Evolutionary conservation across 352 stramenopile species (phyloP).

Genomic region (Phytophthora pini): DNA sequence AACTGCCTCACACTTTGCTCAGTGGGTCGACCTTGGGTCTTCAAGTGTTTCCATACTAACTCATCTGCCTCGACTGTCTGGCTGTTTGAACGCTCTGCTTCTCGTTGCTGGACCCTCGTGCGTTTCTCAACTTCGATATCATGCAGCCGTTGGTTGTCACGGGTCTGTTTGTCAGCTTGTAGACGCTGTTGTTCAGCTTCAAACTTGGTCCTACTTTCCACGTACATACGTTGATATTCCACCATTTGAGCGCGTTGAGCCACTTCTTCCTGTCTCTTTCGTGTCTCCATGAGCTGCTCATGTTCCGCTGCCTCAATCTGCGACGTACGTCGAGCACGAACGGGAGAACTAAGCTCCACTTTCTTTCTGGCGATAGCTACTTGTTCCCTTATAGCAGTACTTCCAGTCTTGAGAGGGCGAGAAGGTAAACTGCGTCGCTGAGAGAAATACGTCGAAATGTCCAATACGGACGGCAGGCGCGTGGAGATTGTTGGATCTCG

Average conservation of each 20-base stretch:
- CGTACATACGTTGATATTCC: conserved; percentile 30
- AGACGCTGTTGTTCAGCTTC: conserved; percentile 22
- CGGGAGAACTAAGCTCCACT: conserved; percentile 21
- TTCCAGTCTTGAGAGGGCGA: neutral
- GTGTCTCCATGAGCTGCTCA: conserved; percentile 11
- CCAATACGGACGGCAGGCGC: conserved; percentile 28
- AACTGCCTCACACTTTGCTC: conserved; percentile 17
- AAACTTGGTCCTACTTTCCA: conserved; percentile 22
- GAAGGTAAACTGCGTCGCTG: conserved; percentile 2
- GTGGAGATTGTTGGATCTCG: conserved; percentile 11
- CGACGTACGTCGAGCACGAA: conserved; percentile 7
- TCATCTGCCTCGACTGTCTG: conserved; percentile 1
- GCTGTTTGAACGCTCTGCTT: conserved; percentile 13
- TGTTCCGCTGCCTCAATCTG: conserved; percentile 9
- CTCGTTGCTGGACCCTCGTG: conserved; percentile 18
- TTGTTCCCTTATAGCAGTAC: neutral
- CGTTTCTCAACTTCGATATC: conserved; percentile 22
- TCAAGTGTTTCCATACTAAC: conserved; percentile 35
- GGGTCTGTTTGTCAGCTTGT: conserved; percentile 12
- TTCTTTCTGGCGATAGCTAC: conserved; percentile 34
- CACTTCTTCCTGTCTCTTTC: conserved; percentile 22
- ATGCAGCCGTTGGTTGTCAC: conserved; percentile 22
- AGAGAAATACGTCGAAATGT: conserved; percentile 30
- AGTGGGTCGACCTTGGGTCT: conserved; percentile 15
- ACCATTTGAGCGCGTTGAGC: conserved; percentile 19